phyloP scores from a whole-genome alignment of 306 rosid genomes.

The Urtica urens region DNA sequence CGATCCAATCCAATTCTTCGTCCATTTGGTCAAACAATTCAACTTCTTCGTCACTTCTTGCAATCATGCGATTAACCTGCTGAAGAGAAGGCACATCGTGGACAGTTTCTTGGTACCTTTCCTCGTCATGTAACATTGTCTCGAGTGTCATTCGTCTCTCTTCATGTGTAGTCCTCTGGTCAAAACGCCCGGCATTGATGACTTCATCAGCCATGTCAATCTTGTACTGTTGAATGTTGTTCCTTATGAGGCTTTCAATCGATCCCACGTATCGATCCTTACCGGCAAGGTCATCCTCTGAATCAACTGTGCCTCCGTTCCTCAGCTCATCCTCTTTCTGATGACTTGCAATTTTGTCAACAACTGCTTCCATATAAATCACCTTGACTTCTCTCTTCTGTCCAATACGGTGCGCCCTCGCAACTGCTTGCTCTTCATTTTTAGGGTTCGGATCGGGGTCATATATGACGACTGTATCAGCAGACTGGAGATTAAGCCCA shows the following conservation, averaged over 20 bases:
- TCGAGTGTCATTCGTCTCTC: conserved; percentile 91
- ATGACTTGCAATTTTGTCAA: conserved; percentile 78
- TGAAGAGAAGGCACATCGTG: conserved; percentile 92
- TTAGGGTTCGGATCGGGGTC: conserved; percentile 99
- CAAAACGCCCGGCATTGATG: conserved; percentile 98
- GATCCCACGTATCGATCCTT: conserved; percentile 96
- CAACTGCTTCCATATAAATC: conserved; percentile 97
- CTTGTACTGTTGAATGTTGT: conserved; percentile 88
- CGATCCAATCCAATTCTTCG: conserved; percentile 87
- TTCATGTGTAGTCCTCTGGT: conserved; percentile 96
- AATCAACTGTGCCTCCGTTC: conserved; percentile 68
- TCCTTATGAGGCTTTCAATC: conserved; percentile 91
- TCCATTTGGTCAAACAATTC: conserved; percentile 94
- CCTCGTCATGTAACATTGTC: conserved; percentile 92
- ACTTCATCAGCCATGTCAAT: conserved; percentile 99
- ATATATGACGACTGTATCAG: conserved; percentile 91
- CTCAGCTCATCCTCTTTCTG: conserved; percentile 86
- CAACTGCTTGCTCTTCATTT: conserved; percentile 99
- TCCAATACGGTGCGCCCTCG: conserved; percentile 98
- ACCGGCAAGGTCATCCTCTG: conserved; percentile 92
- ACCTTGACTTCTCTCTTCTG: conserved; percentile 93
- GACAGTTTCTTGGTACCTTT: conserved; percentile 87
- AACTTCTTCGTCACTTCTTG: conserved; percentile 80
- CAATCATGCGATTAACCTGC: conserved; percentile 97
- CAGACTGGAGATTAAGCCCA: conserved; percentile 98